Conservation (phyloP, 257 asterid genomes). For the Misopates orontium region DNA sequence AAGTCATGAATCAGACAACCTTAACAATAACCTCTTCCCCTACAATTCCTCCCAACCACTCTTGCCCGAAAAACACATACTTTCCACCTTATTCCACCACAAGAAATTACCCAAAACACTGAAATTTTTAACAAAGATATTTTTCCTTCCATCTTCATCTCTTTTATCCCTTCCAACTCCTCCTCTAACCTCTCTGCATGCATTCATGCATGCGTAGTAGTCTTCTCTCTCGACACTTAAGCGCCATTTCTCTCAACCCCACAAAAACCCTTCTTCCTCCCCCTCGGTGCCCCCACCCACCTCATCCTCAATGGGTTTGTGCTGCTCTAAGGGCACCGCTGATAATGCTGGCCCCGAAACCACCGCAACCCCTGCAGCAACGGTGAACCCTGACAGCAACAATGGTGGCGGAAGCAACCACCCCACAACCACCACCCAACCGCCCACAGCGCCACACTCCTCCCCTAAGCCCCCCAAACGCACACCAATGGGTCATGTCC, state of each 20-base stretch:
- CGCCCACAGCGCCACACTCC: constrained; percentile 41
- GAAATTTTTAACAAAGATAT: background rate
- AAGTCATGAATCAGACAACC: too few species aligned
- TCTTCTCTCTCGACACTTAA: constrained; percentile 21
- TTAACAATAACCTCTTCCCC: constrained; percentile 23
- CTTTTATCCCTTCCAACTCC: constrained; percentile 25
- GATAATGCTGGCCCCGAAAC: constrained; percentile 31
- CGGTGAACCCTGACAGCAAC: constrained; percentile 9
- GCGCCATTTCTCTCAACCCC: background rate
- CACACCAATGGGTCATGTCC: constrained; percentile 47
- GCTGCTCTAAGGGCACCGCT: constrained; percentile 45
- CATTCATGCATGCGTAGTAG: constrained; percentile 20
- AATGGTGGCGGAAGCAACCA: background rate
- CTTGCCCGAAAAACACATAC: constrained; percentile 8
- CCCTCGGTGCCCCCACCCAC: constrained; percentile 8
- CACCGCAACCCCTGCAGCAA: constrained; percentile 4
- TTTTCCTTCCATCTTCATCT: constrained; percentile 8
- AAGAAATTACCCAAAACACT: constrained; percentile 10
- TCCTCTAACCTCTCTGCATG: constrained; percentile 30
- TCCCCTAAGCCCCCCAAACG: constrained; percentile 41
- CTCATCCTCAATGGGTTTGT: constrained; percentile 47
- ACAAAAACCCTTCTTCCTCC: constrained; percentile 5
- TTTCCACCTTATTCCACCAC: background rate
- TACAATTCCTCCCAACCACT: constrained; percentile 36
- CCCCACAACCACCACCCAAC: constrained; percentile 22